Percentiles rank a stretch among this genome's conserved stretches.
phyloP scores from a whole-genome alignment of 768 basidiomycete genomes.

The Paxillus ammoniavirescens region DNA sequence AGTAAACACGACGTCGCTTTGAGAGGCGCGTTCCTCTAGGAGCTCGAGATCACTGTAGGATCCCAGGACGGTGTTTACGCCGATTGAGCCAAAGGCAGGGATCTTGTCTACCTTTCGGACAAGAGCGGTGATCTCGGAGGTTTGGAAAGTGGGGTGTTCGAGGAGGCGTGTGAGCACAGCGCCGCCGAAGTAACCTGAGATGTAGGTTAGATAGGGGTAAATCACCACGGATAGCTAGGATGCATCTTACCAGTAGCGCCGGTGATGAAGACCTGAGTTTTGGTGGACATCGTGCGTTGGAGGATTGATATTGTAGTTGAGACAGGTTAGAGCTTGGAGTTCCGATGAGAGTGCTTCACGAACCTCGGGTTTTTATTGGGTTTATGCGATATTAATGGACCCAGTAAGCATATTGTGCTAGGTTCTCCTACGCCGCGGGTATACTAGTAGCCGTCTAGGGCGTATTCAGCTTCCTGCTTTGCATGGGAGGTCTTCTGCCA shows the following conservation, averaged over 20 bases:
- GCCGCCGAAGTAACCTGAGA: constrained; percentile 36
- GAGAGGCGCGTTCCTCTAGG: constrained; percentile 42
- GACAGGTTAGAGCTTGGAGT: too few species aligned
- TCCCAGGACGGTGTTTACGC: constrained; percentile 35
- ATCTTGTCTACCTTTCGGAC: constrained; percentile 30
- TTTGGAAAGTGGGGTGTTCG: constrained; percentile 17
- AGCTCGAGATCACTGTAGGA: constrained; percentile 43
- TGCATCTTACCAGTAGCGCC: constrained; percentile 41
- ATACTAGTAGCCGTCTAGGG: constrained; percentile 31
- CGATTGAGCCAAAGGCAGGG: constrained; percentile 18
- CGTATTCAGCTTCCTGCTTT: constrained; percentile 78
- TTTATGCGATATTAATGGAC: too few species aligned
- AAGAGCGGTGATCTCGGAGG: constrained; percentile 27
- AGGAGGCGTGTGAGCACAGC: constrained; percentile 32
- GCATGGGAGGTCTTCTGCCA: constrained; percentile 74
- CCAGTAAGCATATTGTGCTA: too few species aligned
- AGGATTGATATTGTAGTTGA: too few species aligned
- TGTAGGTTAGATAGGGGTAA: neutral
- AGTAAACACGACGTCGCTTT: constrained; percentile 44
- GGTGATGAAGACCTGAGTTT: constrained; percentile 41
- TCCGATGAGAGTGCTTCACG: too few species aligned
- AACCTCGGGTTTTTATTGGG: too few species aligned
- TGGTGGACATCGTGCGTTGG: constrained; percentile 13
- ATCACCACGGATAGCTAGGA: neutral
- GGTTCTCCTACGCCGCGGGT: too few species aligned